A percentile compares a stretch with the other conserved stretches of the same genome.
These are phyloP conservation scores for Penicillium waksmanii DNA, from an alignment of 495 filamentous ascomycete genomes.

Conservation along the genomic window DNA sequence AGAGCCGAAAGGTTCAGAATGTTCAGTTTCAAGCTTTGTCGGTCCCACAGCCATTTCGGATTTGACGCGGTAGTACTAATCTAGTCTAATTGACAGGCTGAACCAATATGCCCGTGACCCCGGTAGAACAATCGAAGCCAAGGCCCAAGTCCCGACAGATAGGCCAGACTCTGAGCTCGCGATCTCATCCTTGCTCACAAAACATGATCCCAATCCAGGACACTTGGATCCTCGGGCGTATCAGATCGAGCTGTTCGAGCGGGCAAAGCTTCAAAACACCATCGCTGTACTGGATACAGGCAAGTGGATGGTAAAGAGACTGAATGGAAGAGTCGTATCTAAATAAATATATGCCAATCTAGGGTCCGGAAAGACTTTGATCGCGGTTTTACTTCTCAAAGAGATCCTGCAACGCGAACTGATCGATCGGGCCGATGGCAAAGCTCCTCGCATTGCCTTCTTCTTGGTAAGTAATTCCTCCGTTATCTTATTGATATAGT, in stretches of 20 bases:
- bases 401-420: slow-evolving; percentile 80
- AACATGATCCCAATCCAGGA: slow-evolving; percentile 37
- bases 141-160: slow-evolving; percentile 5
- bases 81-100: slow-evolving; percentile 39
- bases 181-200: slow-evolving; percentile 47
- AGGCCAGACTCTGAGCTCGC: slow-evolving; percentile 36
- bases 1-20: slow-evolving; percentile 54
- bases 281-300: slow-evolving; percentile 97
- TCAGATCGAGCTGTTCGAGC: slow-evolving; percentile 89
- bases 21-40: slow-evolving; percentile 57
- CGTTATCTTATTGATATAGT: not conserved
- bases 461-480: slow-evolving; percentile 64
- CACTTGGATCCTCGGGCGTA: slow-evolving; percentile 84
- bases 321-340: too few relatives aligned
- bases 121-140: slow-evolving; percentile 33
- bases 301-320: slow-evolving; percentile 24
- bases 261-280: slow-evolving; percentile 82
- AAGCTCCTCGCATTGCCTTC: slow-evolving; percentile 69
- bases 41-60: slow-evolving; percentile 19
- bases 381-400: slow-evolving; percentile 84
- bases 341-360: not conserved
- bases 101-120: slow-evolving; percentile 42
- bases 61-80: not conserved
- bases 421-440: slow-evolving; percentile 64
- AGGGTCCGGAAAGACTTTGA: slow-evolving; percentile 97